Evolutionary conservation across 345 rosid genomes (phyloP).

Genomic region (Atalantia buxifolia): DNA sequence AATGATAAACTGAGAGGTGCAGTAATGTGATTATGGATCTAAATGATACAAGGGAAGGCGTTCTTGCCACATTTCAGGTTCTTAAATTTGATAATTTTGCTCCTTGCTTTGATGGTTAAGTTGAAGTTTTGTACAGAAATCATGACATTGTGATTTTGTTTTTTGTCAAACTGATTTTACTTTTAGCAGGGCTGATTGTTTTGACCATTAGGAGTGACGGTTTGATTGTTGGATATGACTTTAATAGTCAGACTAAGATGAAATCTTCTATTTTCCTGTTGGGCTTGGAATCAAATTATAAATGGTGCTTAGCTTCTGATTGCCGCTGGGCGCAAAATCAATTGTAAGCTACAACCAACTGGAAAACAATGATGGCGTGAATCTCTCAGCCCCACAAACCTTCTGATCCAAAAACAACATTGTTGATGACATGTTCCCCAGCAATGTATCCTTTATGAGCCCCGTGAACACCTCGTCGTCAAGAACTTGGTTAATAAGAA

Average conservation of each 20-base stretch:
- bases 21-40: slow-evolving; percentile 74
- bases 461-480: slow-evolving; percentile 97
- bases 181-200: slow-evolving; percentile 66
- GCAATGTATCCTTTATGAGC: slow-evolving; percentile 58
- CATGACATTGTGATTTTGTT: background rate
- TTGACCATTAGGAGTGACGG: slow-evolving; percentile 74
- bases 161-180: background rate
- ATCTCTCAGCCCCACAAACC: no score
- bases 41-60: slow-evolving; percentile 80
- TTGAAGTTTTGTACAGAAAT: background rate
- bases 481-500: no score
- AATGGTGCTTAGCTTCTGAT: no score
- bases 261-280: slow-evolving; percentile 88
- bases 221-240: slow-evolving; percentile 95
- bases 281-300: slow-evolving; percentile 94
- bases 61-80: slow-evolving; percentile 71
- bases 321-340: slow-evolving; percentile 51
- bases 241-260: slow-evolving; percentile 99
- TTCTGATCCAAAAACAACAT: no score
- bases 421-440: no score
- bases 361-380: no score
- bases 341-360: slow-evolving; percentile 89
- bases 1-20: slow-evolving; percentile 93
- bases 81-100: background rate
- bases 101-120: background rate